Conservation (phyloP, 352 stramenopile species). For the Globisporangium takayamanum region DNA sequence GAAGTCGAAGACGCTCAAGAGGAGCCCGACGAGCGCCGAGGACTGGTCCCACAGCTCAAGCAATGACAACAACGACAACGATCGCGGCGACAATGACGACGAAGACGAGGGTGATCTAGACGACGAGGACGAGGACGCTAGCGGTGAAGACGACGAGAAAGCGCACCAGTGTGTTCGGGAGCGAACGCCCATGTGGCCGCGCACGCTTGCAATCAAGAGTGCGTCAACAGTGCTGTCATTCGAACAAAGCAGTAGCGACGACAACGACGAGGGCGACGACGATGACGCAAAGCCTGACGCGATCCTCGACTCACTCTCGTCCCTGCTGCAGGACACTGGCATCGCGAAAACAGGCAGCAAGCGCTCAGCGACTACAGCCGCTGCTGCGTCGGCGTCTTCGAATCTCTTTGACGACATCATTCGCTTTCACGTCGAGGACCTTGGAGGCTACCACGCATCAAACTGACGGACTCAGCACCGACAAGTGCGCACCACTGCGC, state of each 20-base stretch:
- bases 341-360: slow-evolving; percentile 9
- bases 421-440: slow-evolving; percentile 33
- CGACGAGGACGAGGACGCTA: neutral
- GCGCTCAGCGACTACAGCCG: neutral
- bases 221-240: neutral
- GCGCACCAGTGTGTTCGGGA: neutral
- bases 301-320: slow-evolving; percentile 27
- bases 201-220: neutral
- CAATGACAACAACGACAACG: slow-evolving; percentile 1
- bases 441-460: slow-evolving; percentile 14
- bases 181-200: neutral
- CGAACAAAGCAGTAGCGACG: neutral
- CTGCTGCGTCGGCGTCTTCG: neutral
- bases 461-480: neutral
- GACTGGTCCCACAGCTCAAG: slow-evolving; percentile 10
- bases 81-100: slow-evolving; percentile 1
- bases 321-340: slow-evolving; percentile 24
- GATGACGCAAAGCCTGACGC: slow-evolving; percentile 14
- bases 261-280: neutral
- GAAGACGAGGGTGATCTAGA: neutral
- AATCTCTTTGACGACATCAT: slow-evolving; percentile 38
- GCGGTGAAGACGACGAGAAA: neutral
- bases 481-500: neutral
- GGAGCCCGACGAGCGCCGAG: slow-evolving; percentile 9
- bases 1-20: slow-evolving; percentile 2